A percentile compares a stretch with the other conserved stretches of the same genome.
These are phyloP conservation scores for Aspergillus proliferans DNA, from an alignment of 2,329 filamentous ascomycete genomes.

Conservation along the genomic window DNA sequence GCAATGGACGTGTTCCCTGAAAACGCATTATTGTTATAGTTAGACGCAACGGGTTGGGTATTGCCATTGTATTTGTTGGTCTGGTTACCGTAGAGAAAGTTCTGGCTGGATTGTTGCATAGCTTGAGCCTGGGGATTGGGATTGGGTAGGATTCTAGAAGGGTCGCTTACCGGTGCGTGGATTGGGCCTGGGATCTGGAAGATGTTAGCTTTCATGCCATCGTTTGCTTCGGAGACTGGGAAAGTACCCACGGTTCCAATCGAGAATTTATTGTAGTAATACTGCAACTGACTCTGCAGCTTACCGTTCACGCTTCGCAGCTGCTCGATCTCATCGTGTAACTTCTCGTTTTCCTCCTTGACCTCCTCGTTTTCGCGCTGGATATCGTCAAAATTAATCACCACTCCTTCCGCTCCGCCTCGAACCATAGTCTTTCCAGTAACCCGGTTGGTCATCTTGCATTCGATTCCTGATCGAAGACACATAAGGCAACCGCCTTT, in stretches of 20 bases:
- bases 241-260: background rate
- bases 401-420: constrained; percentile 9
- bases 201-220: background rate
- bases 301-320: background rate
- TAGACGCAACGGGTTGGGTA: background rate
- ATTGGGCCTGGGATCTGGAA: background rate
- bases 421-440: constrained; percentile 15
- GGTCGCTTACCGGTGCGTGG: background rate
- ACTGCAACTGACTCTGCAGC: background rate
- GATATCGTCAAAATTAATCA: background rate
- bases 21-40: background rate
- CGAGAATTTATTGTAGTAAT: background rate
- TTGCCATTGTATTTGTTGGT: background rate
- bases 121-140: background rate
- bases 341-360: background rate
- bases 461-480: constrained; percentile 5
- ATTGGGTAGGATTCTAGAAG: background rate
- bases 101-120: background rate
- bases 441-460: constrained; percentile 19
- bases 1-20: background rate
- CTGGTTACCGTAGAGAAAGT: too few species aligned
- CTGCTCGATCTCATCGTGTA: constrained; percentile 4
- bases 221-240: background rate
- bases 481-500: constrained; percentile 15
- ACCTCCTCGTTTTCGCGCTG: constrained; percentile 8